Conservation (phyloP, 352 stramenopile species). For the Elongisporangium senticosum region DNA sequence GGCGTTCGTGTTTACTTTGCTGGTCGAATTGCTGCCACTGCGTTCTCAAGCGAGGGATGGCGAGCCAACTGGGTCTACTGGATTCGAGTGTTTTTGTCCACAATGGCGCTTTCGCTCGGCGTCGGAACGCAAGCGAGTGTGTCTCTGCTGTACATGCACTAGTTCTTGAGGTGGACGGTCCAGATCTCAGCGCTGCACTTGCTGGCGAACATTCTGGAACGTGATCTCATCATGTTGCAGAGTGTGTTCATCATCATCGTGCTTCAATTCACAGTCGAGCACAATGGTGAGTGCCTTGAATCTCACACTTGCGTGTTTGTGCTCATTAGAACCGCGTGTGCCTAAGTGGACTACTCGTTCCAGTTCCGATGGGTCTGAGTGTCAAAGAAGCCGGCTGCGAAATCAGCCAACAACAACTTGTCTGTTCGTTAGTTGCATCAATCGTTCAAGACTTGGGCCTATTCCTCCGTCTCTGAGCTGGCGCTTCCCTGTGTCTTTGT, state of each 20-base stretch:
- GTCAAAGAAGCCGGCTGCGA: no score
- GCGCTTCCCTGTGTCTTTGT: no score
- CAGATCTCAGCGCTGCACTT: background rate
- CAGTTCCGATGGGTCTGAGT: background rate
- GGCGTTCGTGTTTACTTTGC: constrained; percentile 10
- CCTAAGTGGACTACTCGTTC: background rate
- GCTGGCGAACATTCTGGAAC: background rate
- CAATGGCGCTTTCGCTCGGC: constrained; percentile 7
- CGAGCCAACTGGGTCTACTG: constrained; percentile 24
- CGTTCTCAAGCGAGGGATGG: constrained; percentile 6
- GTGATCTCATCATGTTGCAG: background rate
- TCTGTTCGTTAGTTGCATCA: no score
- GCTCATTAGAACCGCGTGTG: no score
- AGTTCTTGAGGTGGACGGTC: background rate
- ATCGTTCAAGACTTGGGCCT: no score
- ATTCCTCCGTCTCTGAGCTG: no score
- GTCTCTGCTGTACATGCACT: background rate
- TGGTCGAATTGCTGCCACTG: constrained; percentile 16
- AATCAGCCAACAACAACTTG: no score
- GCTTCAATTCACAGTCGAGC: background rate
- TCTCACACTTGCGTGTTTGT: no score
- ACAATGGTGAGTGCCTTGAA: background rate
- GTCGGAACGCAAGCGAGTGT: constrained; percentile 7
- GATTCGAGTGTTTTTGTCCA: constrained; percentile 15
- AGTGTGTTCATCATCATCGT: background rate